Percentiles rank a stretch among this genome's conserved stretches.
These are phyloP conservation scores for Colletotrichum australisinense DNA, from an alignment of 2,329 filamentous ascomycete genomes.

Conservation along the genomic window DNA sequence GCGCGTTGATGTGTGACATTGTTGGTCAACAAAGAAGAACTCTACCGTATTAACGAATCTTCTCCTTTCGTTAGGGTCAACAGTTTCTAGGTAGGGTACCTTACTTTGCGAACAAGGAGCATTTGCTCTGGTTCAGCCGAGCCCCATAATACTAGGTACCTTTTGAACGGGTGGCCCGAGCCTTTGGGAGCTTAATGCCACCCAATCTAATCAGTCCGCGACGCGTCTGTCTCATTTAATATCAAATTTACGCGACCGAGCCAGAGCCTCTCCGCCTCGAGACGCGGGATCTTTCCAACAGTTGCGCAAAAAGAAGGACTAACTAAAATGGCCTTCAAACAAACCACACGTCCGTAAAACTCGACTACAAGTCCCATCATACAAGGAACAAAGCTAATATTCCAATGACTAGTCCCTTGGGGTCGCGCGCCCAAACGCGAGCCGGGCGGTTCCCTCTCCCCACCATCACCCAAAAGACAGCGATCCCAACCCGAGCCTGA, in stretches of 20 bases:
- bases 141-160: no score
- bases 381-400: background rate
- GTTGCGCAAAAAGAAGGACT: background rate
- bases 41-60: background rate
- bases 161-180: no score
- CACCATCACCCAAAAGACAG: background rate
- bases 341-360: background rate
- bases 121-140: no score
- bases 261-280: background rate
- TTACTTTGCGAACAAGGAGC: no score
- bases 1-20: background rate
- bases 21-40: background rate
- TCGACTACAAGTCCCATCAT: background rate
- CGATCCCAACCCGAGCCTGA: background rate
- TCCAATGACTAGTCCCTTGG: background rate
- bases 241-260: no score
- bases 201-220: no score
- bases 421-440: background rate
- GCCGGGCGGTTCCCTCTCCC: background rate
- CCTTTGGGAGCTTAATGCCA: no score
- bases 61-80: no score
- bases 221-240: no score
- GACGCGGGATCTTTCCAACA: background rate
- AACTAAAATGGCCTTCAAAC: background rate
- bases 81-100: no score